Conservation (phyloP, 139 green algal species). For the Haematococcus sp. region DNA sequence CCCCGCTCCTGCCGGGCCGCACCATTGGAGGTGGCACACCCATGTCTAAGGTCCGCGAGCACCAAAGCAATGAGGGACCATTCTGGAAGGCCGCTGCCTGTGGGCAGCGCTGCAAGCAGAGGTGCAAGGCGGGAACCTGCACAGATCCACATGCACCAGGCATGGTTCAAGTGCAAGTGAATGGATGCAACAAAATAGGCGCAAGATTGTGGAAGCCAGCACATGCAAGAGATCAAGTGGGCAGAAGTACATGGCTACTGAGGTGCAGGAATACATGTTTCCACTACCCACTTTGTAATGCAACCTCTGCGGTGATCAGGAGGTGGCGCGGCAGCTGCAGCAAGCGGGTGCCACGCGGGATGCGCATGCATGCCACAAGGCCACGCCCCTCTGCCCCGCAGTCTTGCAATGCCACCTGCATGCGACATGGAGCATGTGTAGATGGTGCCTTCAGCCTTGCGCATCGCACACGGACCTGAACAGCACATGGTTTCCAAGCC, state of each 20-base stretch:
- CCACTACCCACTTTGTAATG: not conserved
- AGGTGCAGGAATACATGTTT: no score
- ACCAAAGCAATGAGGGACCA: slow-evolving; percentile 23
- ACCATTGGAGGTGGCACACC: not conserved
- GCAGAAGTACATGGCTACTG: no score
- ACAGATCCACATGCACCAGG: no score
- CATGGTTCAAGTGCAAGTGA: no score
- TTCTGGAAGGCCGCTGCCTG: slow-evolving; percentile 7
- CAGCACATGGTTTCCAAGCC: no score
- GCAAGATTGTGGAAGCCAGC: no score
- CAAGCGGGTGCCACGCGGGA: slow-evolving; percentile 1
- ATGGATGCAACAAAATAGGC: no score
- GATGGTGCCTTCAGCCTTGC: not conserved
- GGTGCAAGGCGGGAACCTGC: slow-evolving; percentile 14
- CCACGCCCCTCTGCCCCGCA: slow-evolving; percentile 20
- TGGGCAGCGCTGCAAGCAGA: not conserved
- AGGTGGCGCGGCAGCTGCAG: slow-evolving; percentile 4
- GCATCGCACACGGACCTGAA: no score
- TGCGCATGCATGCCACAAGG: slow-evolving; percentile 4
- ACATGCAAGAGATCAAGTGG: no score
- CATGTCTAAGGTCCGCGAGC: slow-evolving; percentile 15
- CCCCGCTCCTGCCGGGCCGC: not conserved
- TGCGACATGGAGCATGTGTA: not conserved
- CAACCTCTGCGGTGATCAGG: slow-evolving; percentile 12
- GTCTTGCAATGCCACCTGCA: slow-evolving; percentile 18